Percentiles rank a stretch among this genome's conserved stretches.
Evolutionary conservation across 192 early-diverging fungal species (phyloP).

Genomic region (Phlyctochytrium bullatum): DNA sequence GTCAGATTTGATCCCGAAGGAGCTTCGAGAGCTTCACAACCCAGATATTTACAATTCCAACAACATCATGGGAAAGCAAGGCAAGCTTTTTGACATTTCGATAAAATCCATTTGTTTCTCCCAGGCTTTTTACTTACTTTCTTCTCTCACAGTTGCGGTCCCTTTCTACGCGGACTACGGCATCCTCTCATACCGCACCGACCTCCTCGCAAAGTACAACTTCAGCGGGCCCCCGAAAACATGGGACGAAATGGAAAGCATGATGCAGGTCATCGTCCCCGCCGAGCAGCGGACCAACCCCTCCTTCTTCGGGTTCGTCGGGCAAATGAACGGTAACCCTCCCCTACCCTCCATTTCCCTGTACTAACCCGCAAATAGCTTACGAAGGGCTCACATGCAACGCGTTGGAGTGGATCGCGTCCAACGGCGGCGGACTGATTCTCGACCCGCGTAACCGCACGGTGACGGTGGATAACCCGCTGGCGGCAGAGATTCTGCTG

Average conservation of each 20-base stretch:
- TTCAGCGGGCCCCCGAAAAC: conserved; percentile 11
- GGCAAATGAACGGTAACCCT: conserved; percentile 17
- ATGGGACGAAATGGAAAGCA: conserved; percentile 35
- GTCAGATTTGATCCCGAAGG: neutral
- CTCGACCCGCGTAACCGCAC: conserved; percentile 5
- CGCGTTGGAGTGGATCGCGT: conserved; percentile 17
- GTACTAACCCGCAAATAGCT: conserved; percentile 2
- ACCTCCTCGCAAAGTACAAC: conserved; percentile 17
- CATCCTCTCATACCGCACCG: conserved; percentile 9
- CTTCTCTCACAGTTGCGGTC: neutral
- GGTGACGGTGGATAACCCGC: conserved; percentile 9
- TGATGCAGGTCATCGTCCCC: conserved; percentile 9
- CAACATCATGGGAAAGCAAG: neutral
- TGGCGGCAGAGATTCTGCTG: conserved; percentile 4
- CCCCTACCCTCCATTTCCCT: neutral
- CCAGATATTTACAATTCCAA: neutral
- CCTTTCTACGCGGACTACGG: conserved; percentile 18
- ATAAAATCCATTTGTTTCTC: neutral
- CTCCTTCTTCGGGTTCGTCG: conserved; percentile 22
- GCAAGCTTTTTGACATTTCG: neutral
- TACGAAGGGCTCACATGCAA: conserved; percentile 35
- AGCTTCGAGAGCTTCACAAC: neutral
- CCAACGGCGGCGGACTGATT: conserved; percentile 10
- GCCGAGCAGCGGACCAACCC: conserved; percentile 13
- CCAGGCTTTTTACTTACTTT: too few relatives aligned